A percentile compares a stretch with the other conserved stretches of the same genome.
These are phyloP conservation scores for Sicyos baderoa DNA, from an alignment of 306 rosid genomes.

Conservation along the genomic window DNA sequence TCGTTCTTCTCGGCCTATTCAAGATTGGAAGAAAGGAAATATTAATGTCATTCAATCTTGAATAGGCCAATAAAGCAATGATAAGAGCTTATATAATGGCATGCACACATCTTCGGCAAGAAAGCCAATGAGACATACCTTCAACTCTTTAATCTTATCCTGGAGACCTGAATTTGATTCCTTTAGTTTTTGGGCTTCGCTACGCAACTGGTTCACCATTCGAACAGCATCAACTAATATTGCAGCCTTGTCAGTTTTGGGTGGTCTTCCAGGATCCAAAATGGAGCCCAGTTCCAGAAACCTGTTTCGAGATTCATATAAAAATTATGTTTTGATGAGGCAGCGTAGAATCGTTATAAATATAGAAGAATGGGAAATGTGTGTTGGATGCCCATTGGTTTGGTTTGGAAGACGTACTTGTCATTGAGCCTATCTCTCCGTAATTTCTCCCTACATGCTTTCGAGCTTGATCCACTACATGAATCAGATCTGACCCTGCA, in stretches of 20 bases:
- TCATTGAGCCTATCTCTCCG: constrained; percentile 93
- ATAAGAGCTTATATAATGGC: background rate
- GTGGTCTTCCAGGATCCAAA: constrained; percentile 89
- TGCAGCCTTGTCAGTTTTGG: constrained; percentile 92
- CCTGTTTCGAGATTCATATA: constrained; percentile 35
- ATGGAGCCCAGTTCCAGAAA: constrained; percentile 81
- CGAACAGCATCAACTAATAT: constrained; percentile 71
- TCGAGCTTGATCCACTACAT: constrained; percentile 57
- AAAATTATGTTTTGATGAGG: background rate
- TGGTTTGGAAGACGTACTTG: constrained; percentile 39
- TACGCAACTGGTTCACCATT: constrained; percentile 73
- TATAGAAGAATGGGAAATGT: background rate
- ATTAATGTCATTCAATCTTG: background rate
- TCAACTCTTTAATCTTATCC: constrained; percentile 88
- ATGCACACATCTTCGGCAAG: background rate
- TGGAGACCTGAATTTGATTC: constrained; percentile 69
- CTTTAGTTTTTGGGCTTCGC: constrained; percentile 76
- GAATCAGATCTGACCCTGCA: constrained; percentile 69
- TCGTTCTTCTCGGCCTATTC: constrained; percentile 76
- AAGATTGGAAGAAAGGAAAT: background rate
- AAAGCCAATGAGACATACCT: constrained; percentile 33
- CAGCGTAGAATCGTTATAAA: background rate
- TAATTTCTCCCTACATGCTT: constrained; percentile 92
- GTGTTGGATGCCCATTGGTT: background rate
- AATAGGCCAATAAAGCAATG: no score